These are phyloP conservation scores for Leishmania arabica DNA, from an alignment of 208 protist genomes.

Conservation along the genomic window DNA sequence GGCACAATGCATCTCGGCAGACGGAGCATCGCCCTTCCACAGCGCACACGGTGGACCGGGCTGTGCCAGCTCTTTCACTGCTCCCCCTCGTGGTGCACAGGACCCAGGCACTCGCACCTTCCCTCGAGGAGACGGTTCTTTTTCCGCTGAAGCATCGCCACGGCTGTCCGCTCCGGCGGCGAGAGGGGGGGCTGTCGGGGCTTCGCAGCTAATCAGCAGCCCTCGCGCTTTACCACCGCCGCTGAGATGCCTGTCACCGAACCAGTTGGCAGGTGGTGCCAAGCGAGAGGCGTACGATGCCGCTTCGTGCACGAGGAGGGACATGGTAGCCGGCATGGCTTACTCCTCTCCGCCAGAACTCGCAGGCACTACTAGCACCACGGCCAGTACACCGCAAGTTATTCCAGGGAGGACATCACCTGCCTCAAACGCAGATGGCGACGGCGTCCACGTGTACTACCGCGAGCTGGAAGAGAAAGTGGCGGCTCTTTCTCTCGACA, in stretches of 20 bases:
- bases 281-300: neutral
- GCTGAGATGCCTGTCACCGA: neutral
- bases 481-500: constrained; percentile 47
- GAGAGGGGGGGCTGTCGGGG: neutral
- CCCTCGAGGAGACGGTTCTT: too few relatives aligned
- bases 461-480: constrained; percentile 34
- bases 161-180: too few relatives aligned
- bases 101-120: neutral
- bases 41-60: neutral
- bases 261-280: neutral
- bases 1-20: neutral
- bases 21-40: neutral
- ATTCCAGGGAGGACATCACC: neutral
- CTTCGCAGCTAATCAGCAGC: neutral
- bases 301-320: neutral
- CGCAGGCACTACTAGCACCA: neutral
- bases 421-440: neutral
- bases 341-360: too few relatives aligned
- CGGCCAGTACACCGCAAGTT: neutral
- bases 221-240: neutral
- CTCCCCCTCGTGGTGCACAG: too few relatives aligned
- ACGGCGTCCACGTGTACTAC: neutral
- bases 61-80: neutral
- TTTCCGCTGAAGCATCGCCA: neutral
- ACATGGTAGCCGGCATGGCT: neutral